Evolutionary conservation across 768 basidiomycete species (phyloP).

Genomic region (Agaricus subrufescens): DNA sequence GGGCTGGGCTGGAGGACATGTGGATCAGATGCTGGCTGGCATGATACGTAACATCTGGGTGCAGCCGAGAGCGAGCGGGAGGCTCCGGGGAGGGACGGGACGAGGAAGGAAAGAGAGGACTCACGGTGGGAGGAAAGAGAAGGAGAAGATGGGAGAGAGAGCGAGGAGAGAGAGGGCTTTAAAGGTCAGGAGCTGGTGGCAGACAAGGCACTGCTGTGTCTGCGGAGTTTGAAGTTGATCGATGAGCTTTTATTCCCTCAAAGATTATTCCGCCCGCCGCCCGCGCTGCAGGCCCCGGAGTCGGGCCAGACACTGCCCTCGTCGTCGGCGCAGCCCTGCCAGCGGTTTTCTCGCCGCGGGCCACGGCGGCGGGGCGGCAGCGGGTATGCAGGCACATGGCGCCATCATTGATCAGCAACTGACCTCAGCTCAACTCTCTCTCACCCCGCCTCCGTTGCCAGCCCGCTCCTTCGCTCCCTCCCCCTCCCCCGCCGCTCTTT

Average conservation of each 20-base stretch:
- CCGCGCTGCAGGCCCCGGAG: no score
- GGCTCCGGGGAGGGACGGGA: background rate
- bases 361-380: background rate
- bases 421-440: background rate
- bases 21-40: slow-evolving; percentile 33
- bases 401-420: background rate
- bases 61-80: background rate
- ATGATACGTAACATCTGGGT: slow-evolving; percentile 21
- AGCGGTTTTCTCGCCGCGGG: no score
- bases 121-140: slow-evolving; percentile 15
- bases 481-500: slow-evolving; percentile 1
- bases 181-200: slow-evolving; percentile 14
- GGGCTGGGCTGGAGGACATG: slow-evolving; percentile 36
- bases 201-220: slow-evolving; percentile 42
- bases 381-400: background rate
- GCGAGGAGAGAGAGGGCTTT: slow-evolving; percentile 19
- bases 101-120: slow-evolving; percentile 6
- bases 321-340: no score
- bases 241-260: slow-evolving; percentile 18
- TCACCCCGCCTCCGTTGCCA: slow-evolving; percentile 3
- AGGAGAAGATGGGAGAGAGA: slow-evolving; percentile 10
- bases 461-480: slow-evolving; percentile 6
- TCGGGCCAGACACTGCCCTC: no score
- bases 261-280: background rate
- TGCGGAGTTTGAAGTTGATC: slow-evolving; percentile 45